Evolutionary conservation across 2,329 filamentous ascomycete genomes (phyloP).

Genomic region (Alternaria panax): DNA sequence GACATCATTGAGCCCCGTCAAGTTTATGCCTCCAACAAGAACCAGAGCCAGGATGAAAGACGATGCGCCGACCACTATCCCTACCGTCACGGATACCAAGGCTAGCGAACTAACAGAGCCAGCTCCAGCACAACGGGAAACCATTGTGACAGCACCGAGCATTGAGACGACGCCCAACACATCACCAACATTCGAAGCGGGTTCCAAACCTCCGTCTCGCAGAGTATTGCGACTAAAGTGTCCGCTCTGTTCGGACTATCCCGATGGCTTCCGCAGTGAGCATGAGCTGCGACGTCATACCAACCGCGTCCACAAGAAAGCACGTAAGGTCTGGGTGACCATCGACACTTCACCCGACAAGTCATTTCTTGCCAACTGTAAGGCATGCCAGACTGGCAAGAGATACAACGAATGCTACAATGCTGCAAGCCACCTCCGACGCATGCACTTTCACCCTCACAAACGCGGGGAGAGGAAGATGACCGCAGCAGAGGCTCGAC

Average conservation of each 20-base stretch:
- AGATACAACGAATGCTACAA: constrained; percentile 93
- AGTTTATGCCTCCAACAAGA: constrained; percentile 46
- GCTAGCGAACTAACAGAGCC: constrained; percentile 36
- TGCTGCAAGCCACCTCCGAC: constrained; percentile 85
- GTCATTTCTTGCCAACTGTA: constrained; percentile 79
- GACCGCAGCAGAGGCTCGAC: constrained; percentile 65
- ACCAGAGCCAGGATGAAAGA: constrained; percentile 47
- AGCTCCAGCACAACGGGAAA: constrained; percentile 37
- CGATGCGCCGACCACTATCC: constrained; percentile 31
- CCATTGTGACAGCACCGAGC: constrained; percentile 38
- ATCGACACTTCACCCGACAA: constrained; percentile 66
- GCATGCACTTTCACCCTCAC: constrained; percentile 83
- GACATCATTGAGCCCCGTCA: constrained; percentile 5
- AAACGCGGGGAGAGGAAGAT: constrained; percentile 62
- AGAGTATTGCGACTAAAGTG: constrained; percentile 59
- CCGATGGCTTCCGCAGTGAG: constrained; percentile 82
- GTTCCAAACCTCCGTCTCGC: constrained; percentile 41
- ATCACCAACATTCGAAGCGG: constrained; percentile 41
- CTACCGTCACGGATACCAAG: constrained; percentile 29
- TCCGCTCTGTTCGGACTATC: constrained; percentile 72
- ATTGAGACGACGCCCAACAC: constrained; percentile 38
- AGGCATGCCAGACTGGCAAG: constrained; percentile 78
- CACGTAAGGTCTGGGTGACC: constrained; percentile 70
- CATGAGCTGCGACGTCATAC: constrained; percentile 69
- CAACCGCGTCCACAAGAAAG: constrained; percentile 70